Conservation (phyloP, 2,329 filamentous ascomycete species). For the Scedosporium dehoogii region DNA sequence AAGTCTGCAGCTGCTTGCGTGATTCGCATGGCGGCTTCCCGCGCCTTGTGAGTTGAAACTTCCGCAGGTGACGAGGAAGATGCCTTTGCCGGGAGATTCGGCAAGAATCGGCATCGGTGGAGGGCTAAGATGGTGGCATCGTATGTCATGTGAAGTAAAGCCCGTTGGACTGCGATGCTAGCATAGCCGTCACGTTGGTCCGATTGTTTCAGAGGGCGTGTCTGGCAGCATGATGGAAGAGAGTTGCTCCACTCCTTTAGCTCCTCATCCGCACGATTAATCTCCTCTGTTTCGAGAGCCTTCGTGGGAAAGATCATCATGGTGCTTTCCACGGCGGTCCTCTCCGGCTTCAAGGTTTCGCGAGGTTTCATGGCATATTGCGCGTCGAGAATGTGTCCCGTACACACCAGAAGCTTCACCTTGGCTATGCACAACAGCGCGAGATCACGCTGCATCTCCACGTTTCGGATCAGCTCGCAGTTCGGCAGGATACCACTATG, state of each 20-base stretch:
- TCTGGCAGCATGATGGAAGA: conserved; percentile 47
- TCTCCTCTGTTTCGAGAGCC: conserved; percentile 51
- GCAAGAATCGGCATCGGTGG: conserved; percentile 60
- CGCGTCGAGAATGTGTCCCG: conserved; percentile 54
- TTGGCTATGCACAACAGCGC: conserved; percentile 54
- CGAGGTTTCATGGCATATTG: conserved; percentile 72
- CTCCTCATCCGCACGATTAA: conserved; percentile 53
- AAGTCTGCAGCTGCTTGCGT: neutral
- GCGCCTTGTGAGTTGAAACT: conserved; percentile 51
- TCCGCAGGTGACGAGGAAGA: conserved; percentile 30
- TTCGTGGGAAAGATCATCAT: conserved; percentile 59
- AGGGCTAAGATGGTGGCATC: conserved; percentile 59
- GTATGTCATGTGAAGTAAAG: conserved; percentile 61
- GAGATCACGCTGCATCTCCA: conserved; percentile 41
- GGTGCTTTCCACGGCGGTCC: conserved; percentile 26
- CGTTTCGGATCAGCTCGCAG: conserved; percentile 1
- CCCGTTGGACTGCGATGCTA: conserved; percentile 47
- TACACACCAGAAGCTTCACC: conserved; percentile 54
- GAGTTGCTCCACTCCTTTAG: conserved; percentile 52
- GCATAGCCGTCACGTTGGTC: conserved; percentile 33
- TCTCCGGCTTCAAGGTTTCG: conserved; percentile 65
- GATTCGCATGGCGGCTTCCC: conserved; percentile 48
- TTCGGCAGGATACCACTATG: neutral
- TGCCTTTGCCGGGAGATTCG: conserved; percentile 16
- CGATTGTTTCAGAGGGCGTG: conserved; percentile 25